Evolutionary conservation across 2,329 filamentous ascomycete species (phyloP), one percentile per base, ranked within the genome.

Genomic region (Hypoxylon sp.): DNA sequence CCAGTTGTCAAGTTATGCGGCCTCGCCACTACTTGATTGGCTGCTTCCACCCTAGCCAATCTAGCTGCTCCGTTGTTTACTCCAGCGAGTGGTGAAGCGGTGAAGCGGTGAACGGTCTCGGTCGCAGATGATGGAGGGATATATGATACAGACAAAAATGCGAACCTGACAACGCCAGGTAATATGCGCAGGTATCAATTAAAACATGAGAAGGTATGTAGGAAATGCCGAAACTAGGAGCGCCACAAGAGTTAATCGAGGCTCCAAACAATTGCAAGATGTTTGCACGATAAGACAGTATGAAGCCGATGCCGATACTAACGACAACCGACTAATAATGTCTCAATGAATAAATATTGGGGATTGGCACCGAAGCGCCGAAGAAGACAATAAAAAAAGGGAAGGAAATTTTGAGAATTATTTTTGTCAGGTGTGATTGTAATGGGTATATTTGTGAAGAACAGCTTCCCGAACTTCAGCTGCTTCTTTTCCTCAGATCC

Each of bases 21-120:
- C 69, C 68, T 65, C 55, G 65, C 69, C 57, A 68, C 69, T 69
- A 21, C 58, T 58, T 64, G 50, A 64, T 65, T 51, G 65, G 70
- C 62, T 45, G 70, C 68, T 69, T 59, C 62, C 60, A 53, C 67
- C 56, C 62, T 68, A 53, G 23, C 70, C 64, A 65, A 68, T 68
- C 69, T 70, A 36, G 49, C 36, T 45, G 61, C 56, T 67, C 51
- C 38, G 61, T 43, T 62, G 49, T 68, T 56, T 59, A 64, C 59
- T 51, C 55, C 55, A 60, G 67, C 46, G 30, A 62, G 30, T 61
- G 60, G 51, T 60, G 45, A 58, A 69, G 68, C 63, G 60, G 51
- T 60, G 45, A 58, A 69, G 68, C 63, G 66, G 66, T 62, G 68
- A 65, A 62, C 51, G 28, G 23, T 62, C 61, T 58, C 59, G 55